These are phyloP conservation scores for Thalassiosira hispida DNA, from an alignment of 352 stramenopile genomes.

Conservation along the genomic window DNA sequence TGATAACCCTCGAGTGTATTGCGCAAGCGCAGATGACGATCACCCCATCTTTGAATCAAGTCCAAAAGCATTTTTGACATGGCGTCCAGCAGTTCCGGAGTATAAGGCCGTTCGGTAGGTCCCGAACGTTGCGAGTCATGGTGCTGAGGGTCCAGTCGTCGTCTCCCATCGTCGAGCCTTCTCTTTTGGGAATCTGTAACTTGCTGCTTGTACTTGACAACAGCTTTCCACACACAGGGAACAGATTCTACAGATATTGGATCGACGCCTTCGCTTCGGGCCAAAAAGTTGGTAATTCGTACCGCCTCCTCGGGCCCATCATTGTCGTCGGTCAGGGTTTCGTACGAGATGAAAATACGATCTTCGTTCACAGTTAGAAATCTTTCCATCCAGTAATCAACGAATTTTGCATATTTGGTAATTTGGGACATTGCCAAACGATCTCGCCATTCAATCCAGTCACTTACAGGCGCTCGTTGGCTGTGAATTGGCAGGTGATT, in stretches of 20 bases:
- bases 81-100: slow-evolving; percentile 32
- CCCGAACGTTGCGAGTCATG: slow-evolving; percentile 55
- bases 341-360: slow-evolving; percentile 55
- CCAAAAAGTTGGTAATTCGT: slow-evolving; percentile 53
- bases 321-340: slow-evolving; percentile 43
- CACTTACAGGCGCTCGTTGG: slow-evolving; percentile 42
- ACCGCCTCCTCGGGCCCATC: slow-evolving; percentile 46
- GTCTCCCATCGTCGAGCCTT: slow-evolving; percentile 9
- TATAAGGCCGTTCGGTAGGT: slow-evolving; percentile 53
- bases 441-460: slow-evolving; percentile 63
- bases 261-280: slow-evolving; percentile 35
- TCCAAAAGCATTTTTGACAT: slow-evolving; percentile 58
- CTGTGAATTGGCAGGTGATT: slow-evolving; percentile 57
- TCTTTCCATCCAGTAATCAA: slow-evolving; percentile 60
- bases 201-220: slow-evolving; percentile 52
- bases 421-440: slow-evolving; percentile 43
- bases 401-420: slow-evolving; percentile 34
- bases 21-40: slow-evolving; percentile 35
- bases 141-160: slow-evolving; percentile 48
- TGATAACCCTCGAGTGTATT: slow-evolving; percentile 46
- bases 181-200: slow-evolving; percentile 14
- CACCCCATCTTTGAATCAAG: slow-evolving; percentile 51
- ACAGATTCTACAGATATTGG: slow-evolving; percentile 45
- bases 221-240: slow-evolving; percentile 49
- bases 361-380: slow-evolving; percentile 46